These are phyloP conservation scores for Fusarium aywerte DNA, from an alignment of 2,329 filamentous ascomycete species.

Conservation along the genomic window DNA sequence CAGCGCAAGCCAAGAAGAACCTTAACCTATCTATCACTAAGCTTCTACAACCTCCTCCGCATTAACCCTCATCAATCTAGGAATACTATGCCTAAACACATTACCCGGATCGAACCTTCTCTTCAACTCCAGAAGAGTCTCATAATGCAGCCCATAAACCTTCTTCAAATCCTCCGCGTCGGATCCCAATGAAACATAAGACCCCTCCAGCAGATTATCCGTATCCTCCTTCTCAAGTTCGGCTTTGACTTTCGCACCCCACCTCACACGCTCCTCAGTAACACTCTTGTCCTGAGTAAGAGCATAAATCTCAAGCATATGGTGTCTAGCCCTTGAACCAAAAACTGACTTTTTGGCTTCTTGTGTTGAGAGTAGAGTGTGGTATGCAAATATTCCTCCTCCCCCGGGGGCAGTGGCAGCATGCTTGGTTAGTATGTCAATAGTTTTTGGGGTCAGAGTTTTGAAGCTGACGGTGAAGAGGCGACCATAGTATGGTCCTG, in stretches of 20 bases:
- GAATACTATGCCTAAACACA: constrained; percentile 11
- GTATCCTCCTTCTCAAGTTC: neutral
- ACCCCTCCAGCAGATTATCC: constrained; percentile 1
- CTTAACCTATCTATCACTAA: too few species aligned
- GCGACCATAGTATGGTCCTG: neutral
- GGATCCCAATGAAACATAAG: constrained; percentile 1
- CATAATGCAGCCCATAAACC: constrained; percentile 6
- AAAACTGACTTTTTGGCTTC: neutral
- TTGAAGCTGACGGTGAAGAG: neutral
- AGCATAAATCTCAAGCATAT: constrained; percentile 21
- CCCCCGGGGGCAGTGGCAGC: neutral
- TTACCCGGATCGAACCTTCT: neutral
- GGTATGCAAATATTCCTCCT: neutral
- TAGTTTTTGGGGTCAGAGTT: rapidly evolving
- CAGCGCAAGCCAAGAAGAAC: too few species aligned
- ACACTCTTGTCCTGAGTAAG: neutral
- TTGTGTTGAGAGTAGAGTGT: neutral
- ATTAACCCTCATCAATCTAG: too few species aligned
- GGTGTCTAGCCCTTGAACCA: neutral
- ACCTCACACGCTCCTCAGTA: neutral
- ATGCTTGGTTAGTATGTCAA: neutral
- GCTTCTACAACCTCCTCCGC: too few species aligned
- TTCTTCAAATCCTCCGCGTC: constrained; percentile 6
- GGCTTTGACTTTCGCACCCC: neutral
- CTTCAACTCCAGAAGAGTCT: neutral